These are phyloP conservation scores for Leccinum olivaceopallidum DNA, from an alignment of 768 basidiomycete genomes.

Conservation along the genomic window DNA sequence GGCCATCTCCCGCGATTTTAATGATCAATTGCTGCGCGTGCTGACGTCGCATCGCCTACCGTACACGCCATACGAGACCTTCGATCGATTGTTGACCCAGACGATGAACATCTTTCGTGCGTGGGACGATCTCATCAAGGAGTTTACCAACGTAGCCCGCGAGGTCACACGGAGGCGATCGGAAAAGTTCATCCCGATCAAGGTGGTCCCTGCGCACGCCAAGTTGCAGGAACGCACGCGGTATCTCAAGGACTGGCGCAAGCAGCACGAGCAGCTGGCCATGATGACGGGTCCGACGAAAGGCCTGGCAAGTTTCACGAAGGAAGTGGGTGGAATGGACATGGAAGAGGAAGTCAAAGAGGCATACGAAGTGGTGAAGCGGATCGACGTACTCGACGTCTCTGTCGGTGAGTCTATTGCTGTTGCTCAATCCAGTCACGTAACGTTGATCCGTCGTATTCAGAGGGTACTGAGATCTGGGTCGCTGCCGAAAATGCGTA, in stretches of 20 bases:
- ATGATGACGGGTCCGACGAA: constrained; percentile 97
- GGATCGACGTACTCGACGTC: constrained; percentile 94
- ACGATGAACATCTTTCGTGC: constrained; percentile 78
- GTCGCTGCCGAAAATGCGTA: constrained; percentile 96
- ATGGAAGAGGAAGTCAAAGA: constrained; percentile 98
- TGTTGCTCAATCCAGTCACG: background rate
- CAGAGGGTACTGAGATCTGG: constrained; percentile 98
- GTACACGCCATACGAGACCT: constrained; percentile 92
- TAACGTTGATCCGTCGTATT: constrained; percentile 3
- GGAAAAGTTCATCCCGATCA: constrained; percentile 97
- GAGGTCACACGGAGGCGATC: constrained; percentile 88
- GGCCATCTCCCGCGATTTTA: constrained; percentile 97
- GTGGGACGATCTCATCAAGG: constrained; percentile 91
- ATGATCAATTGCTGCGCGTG: constrained; percentile 90
- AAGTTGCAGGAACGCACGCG: constrained; percentile 86
- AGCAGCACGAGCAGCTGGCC: constrained; percentile 96
- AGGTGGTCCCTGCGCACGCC: constrained; percentile 86
- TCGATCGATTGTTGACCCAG: constrained; percentile 80
- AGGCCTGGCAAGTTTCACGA: constrained; percentile 70
- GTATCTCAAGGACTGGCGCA: constrained; percentile 90
- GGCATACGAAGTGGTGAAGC: constrained; percentile 96
- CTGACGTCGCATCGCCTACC: constrained; percentile 89
- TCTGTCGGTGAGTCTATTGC: constrained; percentile 66
- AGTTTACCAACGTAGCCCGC: constrained; percentile 89
- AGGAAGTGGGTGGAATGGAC: constrained; percentile 87